These are phyloP conservation scores for Moesziomyces antarcticus DNA, from an alignment of 1,284 basidiomycete species.

Conservation along the genomic window DNA sequence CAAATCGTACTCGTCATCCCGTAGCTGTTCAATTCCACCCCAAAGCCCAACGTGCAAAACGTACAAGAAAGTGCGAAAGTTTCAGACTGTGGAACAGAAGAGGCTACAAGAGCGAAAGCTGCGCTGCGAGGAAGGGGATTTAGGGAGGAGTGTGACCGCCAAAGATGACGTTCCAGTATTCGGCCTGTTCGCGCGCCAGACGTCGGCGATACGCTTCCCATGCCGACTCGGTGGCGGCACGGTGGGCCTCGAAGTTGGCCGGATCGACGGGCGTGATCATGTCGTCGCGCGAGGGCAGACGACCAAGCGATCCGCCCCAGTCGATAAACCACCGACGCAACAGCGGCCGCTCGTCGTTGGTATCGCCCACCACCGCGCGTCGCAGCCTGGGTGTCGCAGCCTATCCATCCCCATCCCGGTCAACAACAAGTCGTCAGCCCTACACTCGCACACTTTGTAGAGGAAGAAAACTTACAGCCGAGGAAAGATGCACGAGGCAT, in stretches of 20 bases:
- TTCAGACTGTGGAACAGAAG: too few relatives aligned
- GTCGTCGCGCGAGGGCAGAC: not conserved
- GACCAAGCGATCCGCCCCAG: slow-evolving; percentile 7
- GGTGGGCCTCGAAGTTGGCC: not conserved
- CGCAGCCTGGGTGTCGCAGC: not conserved
- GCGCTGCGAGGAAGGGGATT: too few relatives aligned
- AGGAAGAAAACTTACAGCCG: too few relatives aligned
- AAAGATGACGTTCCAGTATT: not conserved
- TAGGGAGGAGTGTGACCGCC: not conserved
- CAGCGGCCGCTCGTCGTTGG: not conserved
- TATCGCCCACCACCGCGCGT: not conserved
- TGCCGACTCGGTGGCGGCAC: not conserved
- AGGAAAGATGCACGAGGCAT: slow-evolving; percentile 4
- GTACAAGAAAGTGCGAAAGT: too few relatives aligned
- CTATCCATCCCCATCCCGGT: slow-evolving; percentile 1
- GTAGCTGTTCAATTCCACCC: not conserved
- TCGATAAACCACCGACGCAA: slow-evolving; percentile 6
- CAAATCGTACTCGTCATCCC: slow-evolving; percentile 22
- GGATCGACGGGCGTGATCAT: not conserved
- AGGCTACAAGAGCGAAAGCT: too few relatives aligned
- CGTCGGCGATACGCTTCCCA: not conserved
- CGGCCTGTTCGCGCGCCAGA: not conserved
- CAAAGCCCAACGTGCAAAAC: not conserved
- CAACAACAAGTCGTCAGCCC: too few relatives aligned
- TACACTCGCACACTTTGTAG: too few relatives aligned